Percentiles rank a stretch among this genome's conserved stretches.
Evolutionary conservation across 1,284 basidiomycete genomes (phyloP).

Genomic region (Gomphus bonarii): DNA sequence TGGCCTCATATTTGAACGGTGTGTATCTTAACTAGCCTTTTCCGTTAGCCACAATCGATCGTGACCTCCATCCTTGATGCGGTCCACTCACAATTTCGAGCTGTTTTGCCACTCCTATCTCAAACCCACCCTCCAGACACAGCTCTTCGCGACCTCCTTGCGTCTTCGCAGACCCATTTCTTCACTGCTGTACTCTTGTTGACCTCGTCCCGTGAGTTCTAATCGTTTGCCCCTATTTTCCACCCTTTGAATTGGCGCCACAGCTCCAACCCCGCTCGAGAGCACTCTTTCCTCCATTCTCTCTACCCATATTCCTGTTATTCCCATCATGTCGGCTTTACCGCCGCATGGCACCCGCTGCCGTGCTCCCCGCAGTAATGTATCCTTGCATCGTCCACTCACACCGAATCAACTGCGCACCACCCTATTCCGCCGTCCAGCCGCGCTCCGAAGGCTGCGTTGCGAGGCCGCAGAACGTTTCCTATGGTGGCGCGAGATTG

Average conservation of each 20-base stretch:
- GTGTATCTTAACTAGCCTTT: neutral
- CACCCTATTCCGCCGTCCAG: conserved; percentile 49
- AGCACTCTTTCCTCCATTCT: neutral
- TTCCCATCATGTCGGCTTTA: neutral
- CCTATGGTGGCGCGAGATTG: conserved; percentile 58
- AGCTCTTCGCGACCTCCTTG: neutral
- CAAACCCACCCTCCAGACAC: neutral
- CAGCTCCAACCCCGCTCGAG: conserved; percentile 1
- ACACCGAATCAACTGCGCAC: conserved; percentile 28
- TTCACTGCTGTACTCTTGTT: neutral
- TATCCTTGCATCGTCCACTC: neutral
- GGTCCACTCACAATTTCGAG: neutral
- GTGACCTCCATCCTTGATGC: neutral
- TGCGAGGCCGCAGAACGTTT: conserved; percentile 61
- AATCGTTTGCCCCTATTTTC: neutral
- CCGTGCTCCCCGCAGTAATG: neutral
- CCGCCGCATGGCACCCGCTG: neutral
- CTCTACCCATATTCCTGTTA: neutral
- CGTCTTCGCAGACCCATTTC: neutral
- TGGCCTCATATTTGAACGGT: neutral
- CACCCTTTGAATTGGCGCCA: neutral
- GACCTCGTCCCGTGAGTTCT: neutral
- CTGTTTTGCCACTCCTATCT: neutral
- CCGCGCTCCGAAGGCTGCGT: conserved; percentile 42
- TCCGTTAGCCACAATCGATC: neutral